Evolutionary conservation across 257 asterid genomes (phyloP), one percentile per base, ranked within the genome.

Genomic region (Lycium ferocissimum): DNA sequence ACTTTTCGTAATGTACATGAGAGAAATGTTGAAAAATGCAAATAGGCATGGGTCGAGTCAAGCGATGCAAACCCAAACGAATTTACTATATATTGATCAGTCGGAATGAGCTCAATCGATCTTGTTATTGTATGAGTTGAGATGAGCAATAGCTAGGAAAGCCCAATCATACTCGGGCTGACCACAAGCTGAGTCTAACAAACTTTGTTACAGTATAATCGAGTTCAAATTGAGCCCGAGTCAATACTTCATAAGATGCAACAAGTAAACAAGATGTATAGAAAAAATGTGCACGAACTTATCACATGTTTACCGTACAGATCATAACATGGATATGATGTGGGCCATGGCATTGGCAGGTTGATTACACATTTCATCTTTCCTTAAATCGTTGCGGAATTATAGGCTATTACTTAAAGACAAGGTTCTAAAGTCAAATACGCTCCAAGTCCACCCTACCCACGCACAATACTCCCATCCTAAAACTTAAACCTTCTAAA

Each of bases 231-330:
- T 0, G 12, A 67, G 22, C 51, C 15, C 47, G 5, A 37, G 22
- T 35, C 22, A 69, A 37, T n/a, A n/a, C 49, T 37, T 37, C 51
- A 37, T 13, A 37, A 37, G 3, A 37, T 69, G 51, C 22, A 14
- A 37, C 22, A 37, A 15, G 6, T 35, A 10, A 45, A 72, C 38
- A 72, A n/a, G 59, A 47, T n/a, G 80, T 18, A 7, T 15, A n/a
- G 58, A n/a, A 12, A 73, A 20, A 47, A 73, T 73, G 59, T 3
- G 59, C 3, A 49, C 35, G 3, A 47, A 47, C 80, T 73, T 73
- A 73, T 73, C 59, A 73, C 59, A 20, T 73, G 80, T 40, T 73
- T 26, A 73, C 80, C 80, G 80, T 73, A 73, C 80, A 47, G 20
- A 73, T 47, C 80, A 20, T 18, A 18, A 71, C 79, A 71, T 43